These are phyloP conservation scores for Orychophragmus violaceus DNA, from an alignment of 345 rosid genomes.

Conservation along the genomic window DNA sequence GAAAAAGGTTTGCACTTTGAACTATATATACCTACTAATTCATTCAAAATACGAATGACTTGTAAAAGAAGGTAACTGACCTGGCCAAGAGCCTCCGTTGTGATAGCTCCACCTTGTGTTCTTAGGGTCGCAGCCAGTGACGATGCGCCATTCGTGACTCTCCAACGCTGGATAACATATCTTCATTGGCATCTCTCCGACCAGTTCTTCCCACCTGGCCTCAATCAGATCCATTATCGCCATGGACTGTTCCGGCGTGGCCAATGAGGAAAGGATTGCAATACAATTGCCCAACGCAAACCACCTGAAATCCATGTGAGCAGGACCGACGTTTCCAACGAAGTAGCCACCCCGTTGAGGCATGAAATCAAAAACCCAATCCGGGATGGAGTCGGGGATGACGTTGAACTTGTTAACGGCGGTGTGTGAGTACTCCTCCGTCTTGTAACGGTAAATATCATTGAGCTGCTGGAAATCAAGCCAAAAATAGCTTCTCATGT, in stretches of 20 bases:
- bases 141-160: conserved; percentile 56
- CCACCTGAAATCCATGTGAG: conserved; percentile 71
- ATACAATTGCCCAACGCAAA: conserved; percentile 57
- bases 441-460: conserved; percentile 61
- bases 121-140: conserved; percentile 65
- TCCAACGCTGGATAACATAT: conserved; percentile 57
- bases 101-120: conserved; percentile 71
- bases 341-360: conserved; percentile 62
- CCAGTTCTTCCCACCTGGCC: conserved; percentile 65
- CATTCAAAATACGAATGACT: not conserved
- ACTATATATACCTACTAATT: not conserved
- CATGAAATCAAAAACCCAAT: conserved; percentile 64
- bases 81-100: conserved; percentile 80
- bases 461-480: conserved; percentile 61
- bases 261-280: conserved; percentile 48
- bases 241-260: conserved; percentile 56
- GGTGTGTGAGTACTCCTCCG: conserved; percentile 70
- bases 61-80: conserved; percentile 27
- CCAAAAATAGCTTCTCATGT: conserved; percentile 63
- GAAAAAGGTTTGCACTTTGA: not conserved
- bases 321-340: conserved; percentile 65
- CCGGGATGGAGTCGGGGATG: conserved; percentile 68
- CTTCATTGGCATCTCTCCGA: conserved; percentile 67
- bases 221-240: conserved; percentile 70
- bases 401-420: conserved; percentile 68